Base-by-base conservation (phyloP, 139 green algal genomes). In the Dunaliella primolecta region DNA sequence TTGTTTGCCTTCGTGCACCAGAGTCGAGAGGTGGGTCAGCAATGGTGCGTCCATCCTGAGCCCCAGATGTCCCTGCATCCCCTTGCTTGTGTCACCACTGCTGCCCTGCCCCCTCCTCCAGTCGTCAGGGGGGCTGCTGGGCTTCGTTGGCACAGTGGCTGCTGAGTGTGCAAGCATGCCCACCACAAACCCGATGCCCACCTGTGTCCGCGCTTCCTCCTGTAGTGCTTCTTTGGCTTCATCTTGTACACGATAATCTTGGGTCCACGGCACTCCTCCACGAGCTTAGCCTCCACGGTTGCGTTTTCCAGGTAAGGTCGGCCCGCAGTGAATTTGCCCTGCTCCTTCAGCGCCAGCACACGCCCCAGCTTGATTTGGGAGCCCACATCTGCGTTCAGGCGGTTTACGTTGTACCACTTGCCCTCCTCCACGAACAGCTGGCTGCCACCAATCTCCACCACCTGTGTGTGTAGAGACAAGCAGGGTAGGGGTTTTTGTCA, bases 161-260 rank as follows among this genome's bases (percentile, higher is more conserved):
- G n/a, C n/a, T n/a, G n/a, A n/a, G n/a, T n/a, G n/a, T n/a, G n/a
- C n/a, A n/a, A n/a, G n/a, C n/a, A n/a, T n/a, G n/a, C n/a, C n/a
- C n/a, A n/a, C n/a, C n/a, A n/a, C n/a, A 34, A 71, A 34, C 24
- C 36, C 33, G 70, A 64, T 79, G 3, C 81, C 31, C n/a, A 80
- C 80, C 80, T 84, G 80, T 89, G 86, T 36, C 86, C 86, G 34
- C 84, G 80, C 86, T 89, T 87, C 31, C 57, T 2, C 74, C 92
- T 83, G 91, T 96, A 98, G 90, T 99, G 96, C 92, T 98, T 98
- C 93, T 99, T 99, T 21, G 93, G 92, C 84, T 93, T 94, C 90
- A 96, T 96, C 90, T 98, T 98, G 92, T 95, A 98, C 21, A 98
- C 90, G 78, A 96, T 93, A 3, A 96, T 82, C 90, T 99, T 99